Evolutionary conservation across 2,329 filamentous ascomycete species (phyloP).

Genomic region (Aspergillus bombycis): DNA sequence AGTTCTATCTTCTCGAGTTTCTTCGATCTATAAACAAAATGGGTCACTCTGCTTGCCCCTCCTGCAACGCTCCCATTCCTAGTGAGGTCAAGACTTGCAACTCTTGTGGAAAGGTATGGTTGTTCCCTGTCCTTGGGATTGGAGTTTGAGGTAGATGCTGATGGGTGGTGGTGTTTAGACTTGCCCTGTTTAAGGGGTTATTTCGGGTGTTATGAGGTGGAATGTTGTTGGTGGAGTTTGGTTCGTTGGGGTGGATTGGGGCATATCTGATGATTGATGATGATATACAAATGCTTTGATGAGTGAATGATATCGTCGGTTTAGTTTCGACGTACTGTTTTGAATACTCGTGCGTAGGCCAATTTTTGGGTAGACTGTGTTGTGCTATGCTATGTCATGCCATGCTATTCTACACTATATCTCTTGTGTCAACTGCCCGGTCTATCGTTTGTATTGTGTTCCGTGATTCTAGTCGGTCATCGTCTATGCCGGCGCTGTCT

Average conservation of each 20-base stretch:
- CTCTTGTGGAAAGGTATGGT: constrained; percentile 31
- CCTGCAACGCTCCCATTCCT: constrained; percentile 28
- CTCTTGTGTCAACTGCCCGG: constrained; percentile 9
- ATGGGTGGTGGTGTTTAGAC: constrained; percentile 15
- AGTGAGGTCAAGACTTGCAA: constrained; percentile 33
- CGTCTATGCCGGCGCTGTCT: constrained; percentile 6
- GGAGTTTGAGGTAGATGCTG: not conserved
- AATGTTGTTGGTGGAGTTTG: too few relatives aligned
- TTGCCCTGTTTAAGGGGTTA: constrained; percentile 23
- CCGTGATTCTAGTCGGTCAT: not conserved
- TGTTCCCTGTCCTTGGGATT: not conserved
- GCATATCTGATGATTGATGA: not conserved
- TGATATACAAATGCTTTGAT: constrained; percentile 8
- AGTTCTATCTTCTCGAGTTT: not conserved
- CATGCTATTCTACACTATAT: constrained; percentile 15
- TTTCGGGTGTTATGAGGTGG: not conserved
- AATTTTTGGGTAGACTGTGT: not conserved
- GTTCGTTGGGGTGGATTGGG: not conserved
- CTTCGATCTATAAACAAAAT: constrained; percentile 16
- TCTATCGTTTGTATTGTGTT: constrained; percentile 4
- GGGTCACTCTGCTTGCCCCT: constrained; percentile 30
- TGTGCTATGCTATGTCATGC: not conserved
- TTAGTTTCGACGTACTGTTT: not conserved
- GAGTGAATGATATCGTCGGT: constrained; percentile 10
- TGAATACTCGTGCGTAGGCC: not conserved